Evolutionary conservation across 129 eudicot genomes (phyloP), one percentile per base, ranked within the genome.

Genomic region (Centella asiatica): DNA sequence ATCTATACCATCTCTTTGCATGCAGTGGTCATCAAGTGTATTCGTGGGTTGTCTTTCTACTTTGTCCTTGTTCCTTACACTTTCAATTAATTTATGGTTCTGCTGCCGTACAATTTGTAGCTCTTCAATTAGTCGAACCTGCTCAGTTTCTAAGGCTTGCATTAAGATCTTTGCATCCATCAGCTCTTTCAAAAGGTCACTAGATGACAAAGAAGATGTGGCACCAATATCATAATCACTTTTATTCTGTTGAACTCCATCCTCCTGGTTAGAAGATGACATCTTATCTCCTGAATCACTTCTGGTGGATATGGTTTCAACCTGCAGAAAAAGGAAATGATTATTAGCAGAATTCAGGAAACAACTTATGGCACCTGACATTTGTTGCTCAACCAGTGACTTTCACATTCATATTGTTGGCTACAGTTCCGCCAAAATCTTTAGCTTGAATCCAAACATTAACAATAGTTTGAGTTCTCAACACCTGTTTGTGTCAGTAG

Each of bases 61-160:
- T 37, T 60, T 62, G 69, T 68, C 73, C 62, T n/a, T 57, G 26
- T 60, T 66, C 64, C 60, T 78, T 60, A 87, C 32, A 47, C 66
- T 76, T 74, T 76, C 77, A 39, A 44, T 68, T 23, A 83, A 71
- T 51, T 69, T 68, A n/a, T 65, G 58, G 55, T 87, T 83, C 65
- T 87, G 92, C 63, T 78, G 71, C 58, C 72, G 74, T 23, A 70
- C 34, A n/a, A 54, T 51, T 44, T 78, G 60, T 46, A 83, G 78
- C 78, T 87, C 85, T 69, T 68, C 78, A 50, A 80, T 64, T 44
- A 83, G 69, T 57, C 71, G 60, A 50, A 62, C 46, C 67, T 87
- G 85, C 78, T 78, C 68, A 68, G 71, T 60, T 73, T 83, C 77
- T 83, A 80, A 80, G 68, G 87, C 72, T 75, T 78, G 80, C 28